Percentiles rank a stretch among this genome's conserved stretches.
These are phyloP conservation scores for Hymenoscyphus scutula DNA, from an alignment of 2,329 filamentous ascomycete genomes.

Conservation along the genomic window DNA sequence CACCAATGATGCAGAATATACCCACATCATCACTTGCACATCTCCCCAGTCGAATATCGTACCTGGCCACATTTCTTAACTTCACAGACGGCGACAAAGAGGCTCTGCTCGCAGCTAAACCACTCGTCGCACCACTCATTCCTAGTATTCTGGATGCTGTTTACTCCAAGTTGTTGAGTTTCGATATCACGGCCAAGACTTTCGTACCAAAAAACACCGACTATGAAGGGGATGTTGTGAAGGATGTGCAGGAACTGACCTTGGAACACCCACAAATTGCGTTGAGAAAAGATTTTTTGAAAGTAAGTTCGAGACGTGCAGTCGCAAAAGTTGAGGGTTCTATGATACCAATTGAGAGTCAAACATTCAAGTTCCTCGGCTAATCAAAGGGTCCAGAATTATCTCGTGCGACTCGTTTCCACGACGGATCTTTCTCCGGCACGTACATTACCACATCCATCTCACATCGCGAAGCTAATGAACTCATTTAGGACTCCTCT, in stretches of 20 bases:
- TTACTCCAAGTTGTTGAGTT: slow-evolving; percentile 76
- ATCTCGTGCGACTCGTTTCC: slow-evolving; percentile 70
- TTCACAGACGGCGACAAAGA: slow-evolving; percentile 32
- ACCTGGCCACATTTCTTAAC: slow-evolving; percentile 30
- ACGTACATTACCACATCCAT: no score
- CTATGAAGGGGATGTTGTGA: slow-evolving; percentile 66
- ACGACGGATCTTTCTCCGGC: slow-evolving; percentile 54
- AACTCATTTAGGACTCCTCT: slow-evolving; percentile 50
- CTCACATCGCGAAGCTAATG: no score
- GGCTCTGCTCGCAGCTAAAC: slow-evolving; percentile 32
- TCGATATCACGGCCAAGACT: slow-evolving; percentile 78
- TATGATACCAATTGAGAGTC: no score
- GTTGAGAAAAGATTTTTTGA: slow-evolving; percentile 72
- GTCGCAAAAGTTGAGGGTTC: no score
- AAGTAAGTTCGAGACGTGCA: slow-evolving; percentile 19
- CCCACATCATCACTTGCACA: slow-evolving; percentile 25
- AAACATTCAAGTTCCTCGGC: neutral
- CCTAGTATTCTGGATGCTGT: slow-evolving; percentile 79
- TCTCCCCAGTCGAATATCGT: slow-evolving; percentile 31
- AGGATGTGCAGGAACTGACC: slow-evolving; percentile 53
- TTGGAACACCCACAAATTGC: slow-evolving; percentile 68
- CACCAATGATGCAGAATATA: slow-evolving; percentile 33
- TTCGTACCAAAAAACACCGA: slow-evolving; percentile 62
- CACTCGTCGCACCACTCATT: slow-evolving; percentile 55
- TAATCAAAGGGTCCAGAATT: slow-evolving; percentile 49